Percentiles rank a stretch among this genome's conserved stretches.
Evolutionary conservation across 805 yeast species (phyloP).

Genomic region (Candida gorgasii): DNA sequence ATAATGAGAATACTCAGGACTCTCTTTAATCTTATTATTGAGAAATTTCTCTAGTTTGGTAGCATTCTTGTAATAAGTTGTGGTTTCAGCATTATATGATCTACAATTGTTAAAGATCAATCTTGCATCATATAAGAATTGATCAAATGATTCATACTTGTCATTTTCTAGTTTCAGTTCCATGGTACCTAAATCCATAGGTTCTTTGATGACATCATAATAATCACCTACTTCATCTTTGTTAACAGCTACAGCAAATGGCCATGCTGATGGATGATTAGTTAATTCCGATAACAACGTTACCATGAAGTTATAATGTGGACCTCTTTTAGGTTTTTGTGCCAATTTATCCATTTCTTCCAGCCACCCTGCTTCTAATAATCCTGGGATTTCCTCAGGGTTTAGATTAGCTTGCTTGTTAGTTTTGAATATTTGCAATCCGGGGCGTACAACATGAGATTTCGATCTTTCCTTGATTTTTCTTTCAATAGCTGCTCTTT

Average conservation of each 20-base stretch:
- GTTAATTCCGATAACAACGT: slow-evolving; percentile 84
- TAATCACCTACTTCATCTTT: slow-evolving; percentile 95
- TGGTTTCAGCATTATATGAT: slow-evolving; percentile 87
- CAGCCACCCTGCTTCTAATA: slow-evolving; percentile 95
- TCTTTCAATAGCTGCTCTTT: slow-evolving; percentile 86
- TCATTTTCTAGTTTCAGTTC: slow-evolving; percentile 90
- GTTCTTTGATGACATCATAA: slow-evolving; percentile 93
- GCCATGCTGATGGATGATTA: slow-evolving; percentile 98
- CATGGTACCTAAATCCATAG: slow-evolving; percentile 97
- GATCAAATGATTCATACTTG: slow-evolving; percentile 86
- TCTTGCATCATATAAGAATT: slow-evolving; percentile 84
- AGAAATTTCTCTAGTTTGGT: slow-evolving; percentile 89
- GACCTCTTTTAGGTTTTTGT: slow-evolving; percentile 89
- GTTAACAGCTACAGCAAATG: slow-evolving; percentile 90
- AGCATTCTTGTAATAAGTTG: slow-evolving; percentile 95
- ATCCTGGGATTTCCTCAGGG: slow-evolving; percentile 83
- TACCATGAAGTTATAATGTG: slow-evolving; percentile 93
- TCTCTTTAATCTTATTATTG: slow-evolving; percentile 77
- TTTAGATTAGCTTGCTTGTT: slow-evolving; percentile 54
- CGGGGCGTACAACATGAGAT: slow-evolving; percentile 80
- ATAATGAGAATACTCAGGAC: slow-evolving; percentile 86
- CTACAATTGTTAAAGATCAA: slow-evolving; percentile 90
- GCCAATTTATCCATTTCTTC: slow-evolving; percentile 98
- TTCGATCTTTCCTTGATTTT: slow-evolving; percentile 79
- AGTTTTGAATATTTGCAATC: slow-evolving; percentile 66